Base-by-base conservation (phyloP, 768 basidiomycete species). In the Lyophyllum shimeji region DNA sequence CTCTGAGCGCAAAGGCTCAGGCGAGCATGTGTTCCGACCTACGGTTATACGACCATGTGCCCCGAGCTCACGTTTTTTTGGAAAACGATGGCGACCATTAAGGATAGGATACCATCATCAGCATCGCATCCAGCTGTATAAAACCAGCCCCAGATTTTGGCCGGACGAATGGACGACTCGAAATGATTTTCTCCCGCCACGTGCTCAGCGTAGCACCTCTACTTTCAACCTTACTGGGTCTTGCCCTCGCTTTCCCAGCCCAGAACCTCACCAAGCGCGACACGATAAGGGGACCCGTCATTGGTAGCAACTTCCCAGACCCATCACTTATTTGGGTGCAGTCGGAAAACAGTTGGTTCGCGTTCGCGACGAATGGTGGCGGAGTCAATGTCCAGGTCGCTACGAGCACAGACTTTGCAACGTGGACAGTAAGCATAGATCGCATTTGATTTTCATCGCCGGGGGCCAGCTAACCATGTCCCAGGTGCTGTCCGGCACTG, bases 301-400 rank as follows among this genome's bases (percentile, higher is more conserved):
- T 60, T 20, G 34, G 43, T 1, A 50, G 15, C 23, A 56, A 60
- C 42, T 60, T 60, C 46, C 59, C 59, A 2, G 59, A 60, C 23
- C 59, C 59, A 5, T 60, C 59, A 11, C 25, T 60, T 9, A 39
- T 60, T 21, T 56, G 52, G 55, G 59, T 60, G 1, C n/a, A 44
- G 7, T 60, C 59, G 15, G 55, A 60, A 18, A 37, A 51, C 18
- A 50, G 55, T 23, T 60, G 59, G 59, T 60, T 60, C 8, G 59
- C 59, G 13, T 60, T 60, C 31, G 59, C 59, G 24, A 60, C 59
- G 20, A 56, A 53, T 24, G 23, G 52, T 18, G 51, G 42, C 27
- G 59, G 52, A n/a, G 20, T 50, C 7, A 53, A 60, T 23, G 59
- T 53, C 20, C 55, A 56, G 50, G 17, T 60, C 34, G 59, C 59